Conservation (phyloP, 352 stramenopile species). For the Blastocystis sp. region DNA sequence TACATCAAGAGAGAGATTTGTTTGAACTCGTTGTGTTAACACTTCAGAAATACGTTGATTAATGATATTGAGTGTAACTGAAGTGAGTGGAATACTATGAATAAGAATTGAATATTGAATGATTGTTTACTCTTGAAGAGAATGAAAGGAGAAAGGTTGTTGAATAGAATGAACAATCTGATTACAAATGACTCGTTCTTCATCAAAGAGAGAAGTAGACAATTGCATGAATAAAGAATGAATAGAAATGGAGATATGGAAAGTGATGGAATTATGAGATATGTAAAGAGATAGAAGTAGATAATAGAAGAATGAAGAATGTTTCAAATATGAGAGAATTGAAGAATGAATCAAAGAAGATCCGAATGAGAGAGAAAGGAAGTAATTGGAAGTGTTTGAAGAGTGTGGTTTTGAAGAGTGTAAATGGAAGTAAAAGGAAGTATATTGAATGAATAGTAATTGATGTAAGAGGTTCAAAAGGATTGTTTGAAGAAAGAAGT, state of each 20-base stretch:
- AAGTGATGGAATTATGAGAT: not conserved
- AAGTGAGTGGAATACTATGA: not conserved
- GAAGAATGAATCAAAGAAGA: not conserved
- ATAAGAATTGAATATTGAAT: not conserved
- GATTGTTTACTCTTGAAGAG: not conserved
- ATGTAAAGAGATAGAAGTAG: not conserved
- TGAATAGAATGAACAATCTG: not conserved
- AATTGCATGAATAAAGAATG: not conserved
- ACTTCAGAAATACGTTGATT: not conserved
- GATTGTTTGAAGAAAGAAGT: not conserved
- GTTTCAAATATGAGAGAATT: not conserved
- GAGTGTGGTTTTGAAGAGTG: not conserved
- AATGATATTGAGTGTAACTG: not conserved
- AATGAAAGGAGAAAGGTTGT: not conserved
- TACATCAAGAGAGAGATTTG: not conserved
- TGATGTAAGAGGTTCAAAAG: not conserved
- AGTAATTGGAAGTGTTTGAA: conserved; percentile 33
- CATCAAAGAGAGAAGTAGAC: not conserved
- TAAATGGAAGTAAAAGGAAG: not conserved
- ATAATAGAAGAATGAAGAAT: not conserved
- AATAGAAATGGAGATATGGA: no score
- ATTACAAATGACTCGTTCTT: not conserved
- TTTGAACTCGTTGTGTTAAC: not conserved
- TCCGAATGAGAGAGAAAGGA: not conserved
- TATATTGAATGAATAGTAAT: not conserved